phyloP scores from a whole-genome alignment of 352 stramenopile species.

The Phytopythium sindhum region DNA sequence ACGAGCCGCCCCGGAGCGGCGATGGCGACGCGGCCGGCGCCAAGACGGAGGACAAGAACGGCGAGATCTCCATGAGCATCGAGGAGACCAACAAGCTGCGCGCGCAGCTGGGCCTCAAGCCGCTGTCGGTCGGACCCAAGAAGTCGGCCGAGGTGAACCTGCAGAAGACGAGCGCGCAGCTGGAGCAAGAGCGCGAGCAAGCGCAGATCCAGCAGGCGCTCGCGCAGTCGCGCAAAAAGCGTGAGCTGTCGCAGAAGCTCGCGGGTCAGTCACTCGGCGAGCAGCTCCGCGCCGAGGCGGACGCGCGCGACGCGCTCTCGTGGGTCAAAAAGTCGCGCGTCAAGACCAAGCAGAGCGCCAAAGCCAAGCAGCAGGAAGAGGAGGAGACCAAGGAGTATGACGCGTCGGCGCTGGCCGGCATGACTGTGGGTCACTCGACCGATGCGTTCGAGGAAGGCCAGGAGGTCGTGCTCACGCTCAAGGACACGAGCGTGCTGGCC shows the following conservation, averaged over 20 bases:
- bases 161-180: constrained; percentile 55
- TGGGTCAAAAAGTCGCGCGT: constrained; percentile 66
- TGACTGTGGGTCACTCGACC: constrained; percentile 89
- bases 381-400: constrained; percentile 38
- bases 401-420: constrained; percentile 70
- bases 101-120: constrained; percentile 67
- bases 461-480: constrained; percentile 93
- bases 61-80: constrained; percentile 79
- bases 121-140: constrained; percentile 42
- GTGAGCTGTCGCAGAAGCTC: constrained; percentile 72
- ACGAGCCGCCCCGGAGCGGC: constrained; percentile 4
- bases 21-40: neutral
- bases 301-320: constrained; percentile 36
- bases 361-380: constrained; percentile 10
- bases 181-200: constrained; percentile 47
- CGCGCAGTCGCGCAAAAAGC: constrained; percentile 58
- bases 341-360: constrained; percentile 7
- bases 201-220: constrained; percentile 51
- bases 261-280: constrained; percentile 72
- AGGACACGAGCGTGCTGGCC: constrained; percentile 86
- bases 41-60: constrained; percentile 56
- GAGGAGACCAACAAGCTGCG: constrained; percentile 83
- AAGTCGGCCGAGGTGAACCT: constrained; percentile 57
- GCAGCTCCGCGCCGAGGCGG: constrained; percentile 39
- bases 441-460: constrained; percentile 87